These are phyloP conservation scores for Pleodorina starrii DNA, from an alignment of 139 green algal genomes.

Conservation along the genomic window DNA sequence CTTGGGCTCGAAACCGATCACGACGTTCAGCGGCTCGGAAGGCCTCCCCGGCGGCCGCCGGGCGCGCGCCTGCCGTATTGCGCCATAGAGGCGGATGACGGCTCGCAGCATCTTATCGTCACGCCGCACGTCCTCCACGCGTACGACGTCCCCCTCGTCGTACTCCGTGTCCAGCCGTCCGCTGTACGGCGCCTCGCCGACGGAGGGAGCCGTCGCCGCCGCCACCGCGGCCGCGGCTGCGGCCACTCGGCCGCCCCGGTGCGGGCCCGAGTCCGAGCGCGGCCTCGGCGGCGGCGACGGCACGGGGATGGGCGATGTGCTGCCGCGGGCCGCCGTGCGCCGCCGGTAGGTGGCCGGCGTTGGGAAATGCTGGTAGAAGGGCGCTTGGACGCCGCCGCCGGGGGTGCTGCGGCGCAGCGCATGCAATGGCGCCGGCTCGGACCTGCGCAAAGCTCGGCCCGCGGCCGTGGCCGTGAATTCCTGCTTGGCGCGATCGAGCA, in stretches of 20 bases:
- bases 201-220: neutral
- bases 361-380: neutral
- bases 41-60: neutral
- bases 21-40: neutral
- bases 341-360: neutral
- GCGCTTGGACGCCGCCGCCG: neutral
- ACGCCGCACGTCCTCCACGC: neutral
- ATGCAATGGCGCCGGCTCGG: neutral
- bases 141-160: neutral
- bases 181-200: neutral
- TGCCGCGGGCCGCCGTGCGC: neutral
- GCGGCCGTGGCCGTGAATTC: neutral
- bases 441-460: neutral
- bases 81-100: slow-evolving; percentile 1
- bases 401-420: neutral
- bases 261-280: too few relatives aligned
- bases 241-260: too few relatives aligned
- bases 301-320: slow-evolving; percentile 19
- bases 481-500: neutral
- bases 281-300: neutral
- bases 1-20: slow-evolving; percentile 23
- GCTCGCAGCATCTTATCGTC: neutral
- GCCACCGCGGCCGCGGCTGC: neutral
- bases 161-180: neutral
- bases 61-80: neutral